A percentile compares a stretch with the other conserved stretches of the same genome.
phyloP scores from a whole-genome alignment of 2,329 filamentous ascomycete genomes.

The Escovopsis weberi region DNA sequence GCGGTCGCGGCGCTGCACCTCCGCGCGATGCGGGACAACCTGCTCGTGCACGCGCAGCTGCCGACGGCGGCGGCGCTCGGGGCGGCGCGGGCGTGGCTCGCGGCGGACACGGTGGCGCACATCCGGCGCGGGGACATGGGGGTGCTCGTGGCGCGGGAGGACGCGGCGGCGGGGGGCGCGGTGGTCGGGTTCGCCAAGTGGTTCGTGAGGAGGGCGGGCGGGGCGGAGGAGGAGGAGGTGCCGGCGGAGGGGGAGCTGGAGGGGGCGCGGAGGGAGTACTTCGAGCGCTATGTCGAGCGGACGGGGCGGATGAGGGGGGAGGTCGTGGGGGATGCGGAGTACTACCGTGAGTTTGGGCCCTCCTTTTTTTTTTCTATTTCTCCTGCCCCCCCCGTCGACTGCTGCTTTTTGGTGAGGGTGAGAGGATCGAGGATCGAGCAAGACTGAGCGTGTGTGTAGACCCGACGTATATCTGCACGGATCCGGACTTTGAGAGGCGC shows the following conservation, averaged over 20 bases:
- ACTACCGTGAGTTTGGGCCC: conserved; percentile 23
- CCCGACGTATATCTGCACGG: conserved; percentile 25
- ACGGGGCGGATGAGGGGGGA: conserved; percentile 17
- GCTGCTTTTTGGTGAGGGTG: background rate
- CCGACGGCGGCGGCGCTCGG: conserved; percentile 17
- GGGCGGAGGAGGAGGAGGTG: conserved; percentile 8
- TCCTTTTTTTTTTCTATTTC: conserved; percentile 2
- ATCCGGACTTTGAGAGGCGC: conserved; percentile 19
- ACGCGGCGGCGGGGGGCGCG: conserved; percentile 12
- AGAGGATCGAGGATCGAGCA: background rate
- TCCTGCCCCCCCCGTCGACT: background rate
- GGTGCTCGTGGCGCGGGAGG: conserved; percentile 19
- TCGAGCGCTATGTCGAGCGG: conserved; percentile 19
- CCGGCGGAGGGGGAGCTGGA: conserved; percentile 16
- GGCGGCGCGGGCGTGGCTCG: conserved; percentile 17
- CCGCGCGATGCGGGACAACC: conserved; percentile 24
- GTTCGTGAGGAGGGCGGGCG: conserved; percentile 14
- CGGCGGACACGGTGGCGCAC: conserved; percentile 16
- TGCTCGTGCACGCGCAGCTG: conserved; percentile 26
- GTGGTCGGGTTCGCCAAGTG: conserved; percentile 23
- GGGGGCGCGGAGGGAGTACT: conserved; percentile 15
- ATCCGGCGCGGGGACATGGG: conserved; percentile 13
- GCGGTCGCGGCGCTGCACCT: conserved; percentile 20
- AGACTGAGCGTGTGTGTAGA: conserved; percentile 10
- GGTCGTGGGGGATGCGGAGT: conserved; percentile 15